phyloP scores from a whole-genome alignment of 2,329 filamentous ascomycete species.

The Arthrobotrys megalospora region DNA sequence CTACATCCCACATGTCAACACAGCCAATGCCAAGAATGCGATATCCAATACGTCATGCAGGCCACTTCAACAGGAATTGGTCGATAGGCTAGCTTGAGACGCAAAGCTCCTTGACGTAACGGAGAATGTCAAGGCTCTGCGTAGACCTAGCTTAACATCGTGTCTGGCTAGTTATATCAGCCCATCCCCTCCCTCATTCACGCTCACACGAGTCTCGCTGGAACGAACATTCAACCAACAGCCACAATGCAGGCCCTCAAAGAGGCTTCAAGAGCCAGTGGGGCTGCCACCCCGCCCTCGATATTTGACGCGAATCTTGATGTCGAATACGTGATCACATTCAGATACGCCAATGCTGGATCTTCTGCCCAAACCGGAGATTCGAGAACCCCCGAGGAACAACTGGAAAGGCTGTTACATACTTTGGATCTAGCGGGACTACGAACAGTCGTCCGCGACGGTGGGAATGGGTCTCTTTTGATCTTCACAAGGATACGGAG shows the following conservation, averaged over 20 bases:
- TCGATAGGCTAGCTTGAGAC: constrained; percentile 16
- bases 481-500: constrained; percentile 87
- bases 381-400: constrained; percentile 73
- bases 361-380: constrained; percentile 61
- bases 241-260: constrained; percentile 57
- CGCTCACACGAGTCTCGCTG: constrained; percentile 9
- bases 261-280: constrained; percentile 36
- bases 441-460: constrained; percentile 87
- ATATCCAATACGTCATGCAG: constrained; percentile 55
- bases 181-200: constrained; percentile 8
- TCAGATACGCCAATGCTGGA: constrained; percentile 80
- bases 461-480: constrained; percentile 81
- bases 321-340: constrained; percentile 91
- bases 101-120: constrained; percentile 56
- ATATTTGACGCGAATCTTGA: constrained; percentile 73
- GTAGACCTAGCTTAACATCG: neutral
- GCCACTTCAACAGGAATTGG: constrained; percentile 36
- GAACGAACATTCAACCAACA: constrained; percentile 1
- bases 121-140: constrained; percentile 25
- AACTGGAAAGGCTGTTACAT: constrained; percentile 83
- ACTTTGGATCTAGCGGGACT: constrained; percentile 84
- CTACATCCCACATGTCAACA: constrained; percentile 20
- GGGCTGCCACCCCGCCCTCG: constrained; percentile 32
- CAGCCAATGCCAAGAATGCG: constrained; percentile 41
- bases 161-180: constrained; percentile 27